phyloP scores from a whole-genome alignment of 2,329 filamentous ascomycete species.

The Fusarium marasasianum region DNA sequence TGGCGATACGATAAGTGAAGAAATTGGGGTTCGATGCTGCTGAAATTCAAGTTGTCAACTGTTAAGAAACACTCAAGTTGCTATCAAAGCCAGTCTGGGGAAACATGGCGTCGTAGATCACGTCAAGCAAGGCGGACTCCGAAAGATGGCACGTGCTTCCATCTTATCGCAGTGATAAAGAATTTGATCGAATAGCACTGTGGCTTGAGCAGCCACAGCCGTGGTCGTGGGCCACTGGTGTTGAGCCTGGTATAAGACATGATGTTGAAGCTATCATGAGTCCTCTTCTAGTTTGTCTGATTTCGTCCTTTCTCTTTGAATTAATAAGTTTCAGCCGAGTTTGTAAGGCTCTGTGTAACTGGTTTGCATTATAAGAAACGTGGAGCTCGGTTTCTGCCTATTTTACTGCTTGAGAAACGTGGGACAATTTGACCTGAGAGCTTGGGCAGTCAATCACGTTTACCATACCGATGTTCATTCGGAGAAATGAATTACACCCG shows the following conservation, averaged over 20 bases:
- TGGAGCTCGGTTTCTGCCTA: not conserved
- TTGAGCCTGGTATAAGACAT: not conserved
- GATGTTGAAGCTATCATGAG: constrained; percentile 4
- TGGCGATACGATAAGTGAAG: not conserved
- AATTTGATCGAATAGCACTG: not conserved
- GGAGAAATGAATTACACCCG: too few relatives aligned
- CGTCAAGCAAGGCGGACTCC: constrained; percentile 37
- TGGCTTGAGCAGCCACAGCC: constrained; percentile 9
- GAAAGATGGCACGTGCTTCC: constrained; percentile 36
- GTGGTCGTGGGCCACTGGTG: not conserved
- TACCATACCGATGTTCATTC: not conserved
- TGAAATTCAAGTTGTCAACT: constrained; percentile 13
- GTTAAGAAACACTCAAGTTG: constrained; percentile 31
- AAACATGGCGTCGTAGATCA: constrained; percentile 39
- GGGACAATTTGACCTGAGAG: not conserved
- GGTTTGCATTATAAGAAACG: not conserved
- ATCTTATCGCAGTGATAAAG: constrained; percentile 40
- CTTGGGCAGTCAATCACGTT: not conserved
- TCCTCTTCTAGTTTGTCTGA: not conserved
- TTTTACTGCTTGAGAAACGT: not conserved
- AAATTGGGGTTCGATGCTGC: constrained; percentile 19
- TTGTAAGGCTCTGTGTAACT: not conserved
- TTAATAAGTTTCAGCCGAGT: not conserved
- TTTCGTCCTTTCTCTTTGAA: not conserved
- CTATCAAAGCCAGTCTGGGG: constrained; percentile 27